These are phyloP conservation scores for Penstemon davidsonii DNA, from an alignment of 257 asterid species.

Conservation along the genomic window DNA sequence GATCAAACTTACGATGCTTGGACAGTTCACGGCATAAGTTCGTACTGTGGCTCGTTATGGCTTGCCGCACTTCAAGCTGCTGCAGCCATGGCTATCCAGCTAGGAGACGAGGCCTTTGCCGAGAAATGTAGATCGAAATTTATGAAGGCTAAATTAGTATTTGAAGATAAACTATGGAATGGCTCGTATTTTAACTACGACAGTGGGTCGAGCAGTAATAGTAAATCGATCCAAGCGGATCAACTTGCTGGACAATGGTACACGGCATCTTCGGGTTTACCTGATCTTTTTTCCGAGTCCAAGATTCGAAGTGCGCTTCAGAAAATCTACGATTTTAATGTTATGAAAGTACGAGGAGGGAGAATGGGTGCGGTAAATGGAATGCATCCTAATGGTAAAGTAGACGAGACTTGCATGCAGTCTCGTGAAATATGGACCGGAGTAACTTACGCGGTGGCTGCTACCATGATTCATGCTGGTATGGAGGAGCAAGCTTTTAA, in stretches of 20 bases:
- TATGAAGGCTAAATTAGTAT: conserved; percentile 59
- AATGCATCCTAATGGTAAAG: conserved; percentile 89
- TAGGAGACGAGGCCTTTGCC: conserved; percentile 78
- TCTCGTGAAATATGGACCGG: conserved; percentile 98
- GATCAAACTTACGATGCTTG: conserved; percentile 97
- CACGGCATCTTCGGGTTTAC: conserved; percentile 88
- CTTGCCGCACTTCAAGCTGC: conserved; percentile 96
- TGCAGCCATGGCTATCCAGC: conserved; percentile 82
- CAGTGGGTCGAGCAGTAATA: conserved; percentile 86
- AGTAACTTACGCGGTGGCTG: conserved; percentile 89
- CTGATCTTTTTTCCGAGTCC: conserved; percentile 69
- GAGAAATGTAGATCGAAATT: conserved; percentile 69
- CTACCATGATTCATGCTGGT: conserved; percentile 95
- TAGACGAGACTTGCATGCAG: conserved; percentile 99
- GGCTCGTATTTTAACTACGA: conserved; percentile 94
- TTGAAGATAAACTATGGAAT: conserved; percentile 84
- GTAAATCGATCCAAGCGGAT: conserved; percentile 94
- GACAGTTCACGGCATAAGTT: conserved; percentile 96
- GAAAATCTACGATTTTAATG: conserved; percentile 80
- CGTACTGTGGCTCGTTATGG: conserved; percentile 98
- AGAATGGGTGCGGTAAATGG: conserved; percentile 99
- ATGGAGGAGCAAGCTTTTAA: conserved; percentile 93
- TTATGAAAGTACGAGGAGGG: conserved; percentile 84
- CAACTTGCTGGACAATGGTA: conserved; percentile 99
- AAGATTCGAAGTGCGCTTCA: conserved; percentile 79